phyloP scores from a whole-genome alignment of 208 protist species.

The Crithidia fasciculata region DNA sequence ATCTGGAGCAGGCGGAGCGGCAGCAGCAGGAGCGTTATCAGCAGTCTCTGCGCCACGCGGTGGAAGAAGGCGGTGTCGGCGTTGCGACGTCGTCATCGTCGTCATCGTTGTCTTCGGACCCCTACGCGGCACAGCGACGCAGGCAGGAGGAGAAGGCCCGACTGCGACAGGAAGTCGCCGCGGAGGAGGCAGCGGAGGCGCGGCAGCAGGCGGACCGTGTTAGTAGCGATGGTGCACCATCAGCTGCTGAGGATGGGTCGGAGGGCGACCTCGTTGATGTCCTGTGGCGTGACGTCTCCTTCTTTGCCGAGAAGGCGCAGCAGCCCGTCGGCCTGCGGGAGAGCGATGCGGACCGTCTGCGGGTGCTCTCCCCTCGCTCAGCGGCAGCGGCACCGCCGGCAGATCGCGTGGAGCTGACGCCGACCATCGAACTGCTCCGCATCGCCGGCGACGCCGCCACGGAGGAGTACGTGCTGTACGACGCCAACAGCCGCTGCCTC shows the following conservation, averaged over 20 bases:
- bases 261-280: slow-evolving; percentile 43
- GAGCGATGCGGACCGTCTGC: slow-evolving; percentile 44
- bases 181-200: slow-evolving; percentile 9
- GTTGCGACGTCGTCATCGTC: no score
- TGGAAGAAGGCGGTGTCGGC: no score
- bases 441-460: slow-evolving; percentile 67
- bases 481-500: slow-evolving; percentile 49
- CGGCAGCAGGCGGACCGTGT: background rate
- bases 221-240: background rate
- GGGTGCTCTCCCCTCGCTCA: slow-evolving; percentile 27
- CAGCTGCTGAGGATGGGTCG: background rate
- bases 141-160: slow-evolving; percentile 21
- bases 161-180: slow-evolving; percentile 25
- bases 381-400: background rate
- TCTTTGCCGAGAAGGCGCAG: slow-evolving; percentile 20
- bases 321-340: slow-evolving; percentile 40
- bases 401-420: slow-evolving; percentile 51
- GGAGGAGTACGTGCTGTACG: slow-evolving; percentile 85
- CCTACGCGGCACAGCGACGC: slow-evolving; percentile 1
- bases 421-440: slow-evolving; percentile 62
- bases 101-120: background rate
- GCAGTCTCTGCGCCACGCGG: background rate
- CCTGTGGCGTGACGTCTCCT: slow-evolving; percentile 33
- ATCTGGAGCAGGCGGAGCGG: slow-evolving; percentile 3
- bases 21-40: slow-evolving; percentile 19